Base-by-base conservation (phyloP, 2,329 filamentous ascomycete genomes). In the Akanthomyces lecanii region DNA sequence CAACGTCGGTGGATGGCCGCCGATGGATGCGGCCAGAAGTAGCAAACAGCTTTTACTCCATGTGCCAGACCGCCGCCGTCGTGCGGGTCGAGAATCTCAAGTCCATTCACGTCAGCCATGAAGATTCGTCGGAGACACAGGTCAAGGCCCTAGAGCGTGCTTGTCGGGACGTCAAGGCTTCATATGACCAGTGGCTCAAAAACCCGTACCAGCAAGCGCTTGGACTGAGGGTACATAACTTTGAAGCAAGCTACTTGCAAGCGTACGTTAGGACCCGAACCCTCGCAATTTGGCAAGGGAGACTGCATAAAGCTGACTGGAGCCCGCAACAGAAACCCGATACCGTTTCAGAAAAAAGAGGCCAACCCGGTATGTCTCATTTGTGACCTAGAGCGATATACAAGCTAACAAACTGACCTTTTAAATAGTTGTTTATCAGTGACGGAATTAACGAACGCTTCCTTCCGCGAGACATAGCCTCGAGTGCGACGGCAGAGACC, bases 91-190 rank as follows among this genome's bases (percentile, higher is more conserved):
- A 14, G 6, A 33, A 52, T 21, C 28, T 52, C 6, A 52, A 52
- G 48, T 33, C 48, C 18, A 52, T 52, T n/a, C 48, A 52, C 8
- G 48, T 52, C 30, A 21, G 28, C 18, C 48, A 52, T 5, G 28
- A 52, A 1, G 48, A 52, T 7, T 2, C 48, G 8, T 4, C n/a
- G 21, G 28, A n/a, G 18, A n/a, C 7, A n/a, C 48, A 52, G 18
- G 6, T 58, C 36, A 14, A 33, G 45, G 53, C 53, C 5, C 36
- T 63, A 6, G 36, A 21, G 21, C 56, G 23, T 23, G 61, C 61
- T 21, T 58, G 44, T 42, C 36, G 50, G n/a, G 54, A 58, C 33
- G 61, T 63, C 47, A 63, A 63, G 53, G n/a, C 33, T 5, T 63
- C 53, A 1, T 63, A 58, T 25, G 61, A 63, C 54, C 28, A 33